Conservation (phyloP, 768 basidiomycete genomes). For the Trichaptum fuscoviolaceum region DNA sequence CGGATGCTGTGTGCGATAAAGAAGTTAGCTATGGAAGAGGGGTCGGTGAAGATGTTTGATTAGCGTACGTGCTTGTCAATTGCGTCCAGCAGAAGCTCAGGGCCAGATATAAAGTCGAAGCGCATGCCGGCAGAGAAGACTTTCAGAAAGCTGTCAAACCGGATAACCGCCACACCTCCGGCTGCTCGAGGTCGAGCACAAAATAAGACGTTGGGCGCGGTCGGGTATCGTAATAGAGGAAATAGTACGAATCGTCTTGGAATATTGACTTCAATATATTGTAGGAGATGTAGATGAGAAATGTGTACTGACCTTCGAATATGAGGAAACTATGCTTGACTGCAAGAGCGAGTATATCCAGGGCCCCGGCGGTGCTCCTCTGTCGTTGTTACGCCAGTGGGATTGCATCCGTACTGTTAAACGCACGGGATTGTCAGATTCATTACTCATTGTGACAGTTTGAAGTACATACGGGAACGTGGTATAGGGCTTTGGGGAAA, state of each 20-base stretch:
- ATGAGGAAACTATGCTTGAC: constrained; percentile 74
- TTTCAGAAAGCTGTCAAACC: constrained; percentile 90
- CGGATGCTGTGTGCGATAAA: constrained; percentile 59
- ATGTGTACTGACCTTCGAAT: constrained; percentile 63
- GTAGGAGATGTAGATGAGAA: not conserved
- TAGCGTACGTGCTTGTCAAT: constrained; percentile 65
- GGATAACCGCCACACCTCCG: constrained; percentile 67
- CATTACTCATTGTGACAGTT: constrained; percentile 9
- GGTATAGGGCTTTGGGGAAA: constrained; percentile 77
- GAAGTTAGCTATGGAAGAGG: too few relatives aligned
- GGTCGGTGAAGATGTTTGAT: not conserved
- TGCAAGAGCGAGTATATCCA: constrained; percentile 68
- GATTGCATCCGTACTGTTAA: constrained; percentile 75
- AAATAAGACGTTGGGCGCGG: constrained; percentile 76
- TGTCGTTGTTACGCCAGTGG: constrained; percentile 74
- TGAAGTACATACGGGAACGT: constrained; percentile 52
- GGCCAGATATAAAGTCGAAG: constrained; percentile 77
- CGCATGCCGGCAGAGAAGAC: constrained; percentile 74
- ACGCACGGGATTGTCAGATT: not conserved
- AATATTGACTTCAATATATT: not conserved
- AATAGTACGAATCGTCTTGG: constrained; percentile 58
- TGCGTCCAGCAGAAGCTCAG: constrained; percentile 57
- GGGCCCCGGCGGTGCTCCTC: constrained; percentile 60
- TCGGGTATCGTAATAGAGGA: constrained; percentile 62
- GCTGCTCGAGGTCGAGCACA: constrained; percentile 62